These are phyloP conservation scores for Nakazawaea populi DNA, from an alignment of 805 yeast genomes.

Conservation along the genomic window DNA sequence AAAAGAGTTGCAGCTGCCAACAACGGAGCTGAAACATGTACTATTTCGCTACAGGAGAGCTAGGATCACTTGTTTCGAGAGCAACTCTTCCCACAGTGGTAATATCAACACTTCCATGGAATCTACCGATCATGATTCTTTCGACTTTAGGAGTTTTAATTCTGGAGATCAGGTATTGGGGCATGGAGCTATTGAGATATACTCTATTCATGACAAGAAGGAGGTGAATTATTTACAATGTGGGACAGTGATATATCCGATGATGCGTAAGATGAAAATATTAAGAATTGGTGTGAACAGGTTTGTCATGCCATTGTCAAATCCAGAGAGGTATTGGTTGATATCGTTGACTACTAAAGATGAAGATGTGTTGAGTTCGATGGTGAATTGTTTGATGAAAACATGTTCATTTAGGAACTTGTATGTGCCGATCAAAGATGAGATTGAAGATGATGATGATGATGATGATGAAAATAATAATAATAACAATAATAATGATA, in stretches of 20 bases:
- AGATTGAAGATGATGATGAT: neutral
- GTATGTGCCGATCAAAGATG: constrained; percentile 10
- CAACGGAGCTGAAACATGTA: neutral
- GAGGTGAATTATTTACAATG: constrained; percentile 58
- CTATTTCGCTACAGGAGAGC: neutral
- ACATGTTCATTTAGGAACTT: constrained; percentile 39
- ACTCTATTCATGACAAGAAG: constrained; percentile 47
- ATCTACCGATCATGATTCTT: neutral
- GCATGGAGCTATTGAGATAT: constrained; percentile 55
- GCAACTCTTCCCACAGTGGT: neutral
- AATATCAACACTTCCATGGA: too few species aligned
- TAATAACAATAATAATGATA: constrained; percentile 2
- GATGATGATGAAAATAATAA: constrained; percentile 6
- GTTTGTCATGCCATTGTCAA: constrained; percentile 59
- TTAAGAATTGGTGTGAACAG: constrained; percentile 40
- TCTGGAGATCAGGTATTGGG: constrained; percentile 44
- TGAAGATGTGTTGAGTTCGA: neutral
- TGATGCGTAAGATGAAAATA: constrained; percentile 57
- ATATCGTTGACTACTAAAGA: constrained; percentile 30
- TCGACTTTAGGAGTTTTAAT: constrained; percentile 2
- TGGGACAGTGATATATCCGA: constrained; percentile 69
- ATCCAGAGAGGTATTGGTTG: constrained; percentile 76
- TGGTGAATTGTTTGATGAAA: constrained; percentile 29
- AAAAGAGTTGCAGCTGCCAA: neutral
- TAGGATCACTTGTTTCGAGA: constrained; percentile 2